Evolutionary conservation across 2,329 filamentous ascomycete species (phyloP), one percentile per base, ranked within the genome.

Genomic region (Trematosphaeria pertusa): DNA sequence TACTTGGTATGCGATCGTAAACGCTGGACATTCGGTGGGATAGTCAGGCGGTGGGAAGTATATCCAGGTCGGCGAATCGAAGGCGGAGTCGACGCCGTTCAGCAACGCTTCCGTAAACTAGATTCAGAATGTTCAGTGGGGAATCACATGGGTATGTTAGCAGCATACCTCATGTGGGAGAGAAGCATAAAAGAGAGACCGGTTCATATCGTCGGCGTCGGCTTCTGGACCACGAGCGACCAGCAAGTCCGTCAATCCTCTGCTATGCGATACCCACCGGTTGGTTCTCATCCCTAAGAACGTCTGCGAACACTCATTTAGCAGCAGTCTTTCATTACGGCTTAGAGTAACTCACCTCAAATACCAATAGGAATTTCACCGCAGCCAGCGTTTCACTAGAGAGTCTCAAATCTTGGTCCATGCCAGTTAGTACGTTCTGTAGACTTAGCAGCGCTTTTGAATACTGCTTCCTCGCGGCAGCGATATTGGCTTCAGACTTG

Each of bases 381-480:
- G 47, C 47, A 10, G 47, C 47, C 19, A 46, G 11, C 12, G 47
- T 46, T 28, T 50, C 43, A 4, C 28, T 46, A 7, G 47, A 41
- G 15, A 17, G 41, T 11, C 30, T 21, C 15, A 14, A 10, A 15
- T 42, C 31, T 8, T 50, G 32, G 30, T 17, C 18, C 11, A 17
- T 18, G 32, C 15, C 15, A 7, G 22, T 15, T 12, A 48, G 26
- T 3, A 38, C 34, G 5, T 19, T 19, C 30, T 43, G 46, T 8
- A 52, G 20, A 12, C 39, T 52, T 18, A 26, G 22, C 14, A 48
- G 32, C 10, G 44, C 48, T 31, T 39, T 22, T 14, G 21, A 36
- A 28, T 44, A 48, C 21, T 33, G 31, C 11, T 21, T 31, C 7
- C 21, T 33, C 12, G 46, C 39, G 3, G 34, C 19, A 7, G 20